Base-by-base conservation (phyloP, 176 grass and related monocot genomes). In the Carex littledalei region DNA sequence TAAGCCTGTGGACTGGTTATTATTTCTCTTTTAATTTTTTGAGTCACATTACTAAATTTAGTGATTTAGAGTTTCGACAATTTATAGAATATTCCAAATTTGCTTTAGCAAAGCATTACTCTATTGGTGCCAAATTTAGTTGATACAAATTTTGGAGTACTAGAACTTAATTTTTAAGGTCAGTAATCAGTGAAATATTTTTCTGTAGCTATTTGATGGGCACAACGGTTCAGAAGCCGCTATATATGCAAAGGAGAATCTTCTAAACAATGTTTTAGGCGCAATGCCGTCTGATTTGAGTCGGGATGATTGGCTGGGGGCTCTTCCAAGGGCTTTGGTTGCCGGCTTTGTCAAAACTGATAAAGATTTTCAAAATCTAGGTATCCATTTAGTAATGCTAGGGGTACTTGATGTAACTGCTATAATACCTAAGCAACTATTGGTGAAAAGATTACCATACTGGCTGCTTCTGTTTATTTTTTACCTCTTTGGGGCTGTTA, bases 341-440 rank as follows among this genome's bases (percentile, higher is more conserved):
- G 87, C 91, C 16, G 93, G 87, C 1, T 99, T 99, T 89, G 96
- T 95, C 81, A 99, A 95, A 91, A 95, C 96, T 6, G 96, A 99
- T 55, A 95, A 94, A 89, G 96, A 99, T 89, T 87, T 94, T 49
- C 96, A 94, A 80, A 76, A 82, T 35, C 86, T 81, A 90, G 85
- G 89, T 90, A 64, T 64, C 1, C 17, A 52, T 57, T 66, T 59
- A 31, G 49, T 59, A 16, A 20, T 11, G 49, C 22, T 66, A 5
- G 58, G 53, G 52, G 7, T 22, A 47, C 17, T 80, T n/a, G 18
- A 49, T 66, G 63, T 21, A 86, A 35, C 37, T 86, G n/a, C 9
- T 47, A 73, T 73, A 21, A 11, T 73, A 20, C 8, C 4, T 60
- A 60, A 18, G 57, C 3, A n/a, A 18, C 5, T n/a, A 2, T 60